phyloP scores from a whole-genome alignment of 306 rosid genomes.

The Alnus glutinosa region DNA sequence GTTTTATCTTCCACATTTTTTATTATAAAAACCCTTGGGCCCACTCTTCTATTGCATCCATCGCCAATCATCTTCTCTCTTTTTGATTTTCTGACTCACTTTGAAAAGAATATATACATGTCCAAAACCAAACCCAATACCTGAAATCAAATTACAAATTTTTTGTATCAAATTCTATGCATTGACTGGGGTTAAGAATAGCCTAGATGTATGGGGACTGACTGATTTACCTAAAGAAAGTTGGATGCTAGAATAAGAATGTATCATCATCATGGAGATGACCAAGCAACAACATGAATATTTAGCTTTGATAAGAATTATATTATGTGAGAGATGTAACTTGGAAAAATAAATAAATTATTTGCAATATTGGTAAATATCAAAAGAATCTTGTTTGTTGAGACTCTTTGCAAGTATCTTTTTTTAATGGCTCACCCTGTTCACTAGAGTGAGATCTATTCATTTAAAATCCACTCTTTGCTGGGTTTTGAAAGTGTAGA shows the following conservation, averaged over 20 bases:
- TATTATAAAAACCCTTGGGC: not conserved
- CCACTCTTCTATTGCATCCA: not conserved
- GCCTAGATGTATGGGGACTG: not conserved
- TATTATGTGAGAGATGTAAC: not conserved
- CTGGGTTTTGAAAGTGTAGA: no score
- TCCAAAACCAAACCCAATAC: not conserved
- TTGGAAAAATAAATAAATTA: not conserved
- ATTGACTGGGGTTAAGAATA: not conserved
- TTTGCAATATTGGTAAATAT: not conserved
- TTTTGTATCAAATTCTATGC: not conserved
- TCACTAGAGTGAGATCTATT: no score
- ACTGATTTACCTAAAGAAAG: not conserved
- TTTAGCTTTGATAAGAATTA: not conserved
- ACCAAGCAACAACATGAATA: not conserved
- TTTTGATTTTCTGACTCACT: not conserved
- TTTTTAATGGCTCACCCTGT: not conserved
- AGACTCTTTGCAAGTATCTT: not conserved
- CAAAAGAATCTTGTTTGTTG: not conserved
- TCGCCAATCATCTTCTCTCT: not conserved
- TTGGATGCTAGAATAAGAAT: not conserved
- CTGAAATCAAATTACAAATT: no score
- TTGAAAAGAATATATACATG: not conserved
- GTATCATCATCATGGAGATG: not conserved
- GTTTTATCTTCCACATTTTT: not conserved
- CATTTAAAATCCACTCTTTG: no score